Evolutionary conservation across 2,329 filamentous ascomycete genomes (phyloP), one percentile per base, ranked within the genome.

Genomic region (Talaromyces marneffei): DNA sequence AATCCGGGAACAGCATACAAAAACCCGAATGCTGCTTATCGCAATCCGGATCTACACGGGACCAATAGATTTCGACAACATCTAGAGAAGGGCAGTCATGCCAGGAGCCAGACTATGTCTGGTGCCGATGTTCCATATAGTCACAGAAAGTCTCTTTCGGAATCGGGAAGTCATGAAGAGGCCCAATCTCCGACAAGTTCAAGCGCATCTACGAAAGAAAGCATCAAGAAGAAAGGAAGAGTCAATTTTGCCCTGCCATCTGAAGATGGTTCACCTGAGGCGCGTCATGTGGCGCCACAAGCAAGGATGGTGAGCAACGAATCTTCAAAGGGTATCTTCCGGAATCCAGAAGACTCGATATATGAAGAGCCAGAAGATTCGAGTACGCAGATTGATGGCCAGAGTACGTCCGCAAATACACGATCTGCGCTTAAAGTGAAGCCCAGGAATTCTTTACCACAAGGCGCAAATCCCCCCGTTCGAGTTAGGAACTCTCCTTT

Each of bases 351-450:
- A 60, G 84, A 86, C 67, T 79, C 83, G 53, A 87, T 97, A 63
- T 97, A 91, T 81, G 92, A 97, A 73, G 93, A 97, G 71, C 89
- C 91, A 69, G 85, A 89, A 69, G 80, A 82, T 33, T 48, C 70
- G 31, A 62, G 69, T 62, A 64, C 68, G 62, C 63, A 65, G 64
- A 70, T 66, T 20, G 57, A 61, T 14, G 65, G 69, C 18, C 54
- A 63, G 50, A 64, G 57, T 62, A 58, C 60, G 65, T 27, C 61
- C 68, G 66, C 65, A 71, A 68, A 33, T 65, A 70, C 69, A 62
- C 75, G 70, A 58, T 78, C 80, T 18, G 80, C 83, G 23, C 72
- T 89, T 40, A 81, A 80, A 62, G 74, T 82, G 55, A 87, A 87
- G 68, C 77, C 83, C 46, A 86, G 85, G 64, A 91, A 90, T 67